These are phyloP conservation scores for Cercis canadensis DNA, from an alignment of 306 rosid species.

Conservation along the genomic window DNA sequence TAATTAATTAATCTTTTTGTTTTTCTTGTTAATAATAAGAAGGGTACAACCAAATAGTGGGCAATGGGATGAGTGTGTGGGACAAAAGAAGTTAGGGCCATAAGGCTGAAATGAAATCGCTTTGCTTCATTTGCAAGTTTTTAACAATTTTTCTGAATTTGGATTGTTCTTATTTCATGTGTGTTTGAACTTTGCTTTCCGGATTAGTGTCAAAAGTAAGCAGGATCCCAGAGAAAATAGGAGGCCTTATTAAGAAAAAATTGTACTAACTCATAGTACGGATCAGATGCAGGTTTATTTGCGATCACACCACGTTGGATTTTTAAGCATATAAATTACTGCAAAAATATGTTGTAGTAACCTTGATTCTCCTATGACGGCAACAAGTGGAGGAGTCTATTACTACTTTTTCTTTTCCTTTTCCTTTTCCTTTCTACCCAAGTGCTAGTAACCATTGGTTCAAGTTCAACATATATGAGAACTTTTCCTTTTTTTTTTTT, in stretches of 20 bases:
- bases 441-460: too few relatives aligned
- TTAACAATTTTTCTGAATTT: neutral
- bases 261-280: neutral
- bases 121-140: constrained; percentile 68
- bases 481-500: too few relatives aligned
- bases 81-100: constrained; percentile 46
- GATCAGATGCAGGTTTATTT: neutral
- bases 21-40: neutral
- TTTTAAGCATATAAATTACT: too few relatives aligned
- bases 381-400: too few relatives aligned
- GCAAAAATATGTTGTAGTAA: too few relatives aligned
- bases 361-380: too few relatives aligned
- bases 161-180: neutral
- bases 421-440: too few relatives aligned
- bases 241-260: neutral
- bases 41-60: neutral
- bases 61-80: constrained; percentile 42
- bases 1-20: neutral
- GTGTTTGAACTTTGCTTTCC: too few relatives aligned
- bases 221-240: neutral
- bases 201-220: neutral
- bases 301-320: neutral
- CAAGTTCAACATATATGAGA: too few relatives aligned
- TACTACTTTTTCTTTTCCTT: too few relatives aligned
- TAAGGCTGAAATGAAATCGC: constrained; percentile 37